Percentiles rank a stretch among this genome's conserved stretches.
phyloP scores from a whole-genome alignment of 1,284 basidiomycete species.

The Tilletia walkeri region DNA sequence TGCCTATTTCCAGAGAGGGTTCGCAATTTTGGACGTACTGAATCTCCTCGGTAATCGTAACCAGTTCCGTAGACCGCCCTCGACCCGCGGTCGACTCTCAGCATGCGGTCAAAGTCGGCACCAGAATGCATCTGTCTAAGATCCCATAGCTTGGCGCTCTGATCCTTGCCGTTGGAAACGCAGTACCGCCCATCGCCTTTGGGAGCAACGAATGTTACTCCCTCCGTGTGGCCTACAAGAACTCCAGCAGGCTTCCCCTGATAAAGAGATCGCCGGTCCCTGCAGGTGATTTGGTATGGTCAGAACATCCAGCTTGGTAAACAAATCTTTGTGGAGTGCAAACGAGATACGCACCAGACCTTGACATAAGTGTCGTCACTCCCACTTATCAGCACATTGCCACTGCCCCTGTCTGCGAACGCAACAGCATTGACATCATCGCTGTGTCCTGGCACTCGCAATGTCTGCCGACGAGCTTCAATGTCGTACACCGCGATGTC shows the following conservation, averaged over 20 bases:
- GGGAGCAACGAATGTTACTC: constrained; percentile 55
- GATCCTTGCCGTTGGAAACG: constrained; percentile 97
- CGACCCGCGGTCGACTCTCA: constrained; percentile 49
- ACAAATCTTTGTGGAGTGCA: neutral
- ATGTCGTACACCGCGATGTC: constrained; percentile 82
- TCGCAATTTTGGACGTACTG: too few relatives aligned
- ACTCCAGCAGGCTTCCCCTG: constrained; percentile 82
- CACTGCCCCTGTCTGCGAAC: constrained; percentile 86
- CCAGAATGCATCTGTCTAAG: constrained; percentile 74
- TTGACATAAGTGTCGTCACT: constrained; percentile 92
- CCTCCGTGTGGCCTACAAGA: constrained; percentile 87
- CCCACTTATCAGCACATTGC: constrained; percentile 88
- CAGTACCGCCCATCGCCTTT: constrained; percentile 85
- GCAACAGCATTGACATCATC: constrained; percentile 93
- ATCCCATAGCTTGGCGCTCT: constrained; percentile 88
- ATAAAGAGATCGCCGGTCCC: constrained; percentile 84
- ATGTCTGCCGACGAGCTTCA: constrained; percentile 71
- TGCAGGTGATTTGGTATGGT: constrained; percentile 45
- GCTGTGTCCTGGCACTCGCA: constrained; percentile 78
- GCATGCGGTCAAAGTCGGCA: constrained; percentile 50
- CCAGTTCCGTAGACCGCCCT: constrained; percentile 62
- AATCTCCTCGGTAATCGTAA: constrained; percentile 73
- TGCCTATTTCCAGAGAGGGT: too few relatives aligned
- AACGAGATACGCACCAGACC: constrained; percentile 64
- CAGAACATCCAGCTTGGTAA: neutral